phyloP scores from a whole-genome alignment of 106 monocot genomes.

The Platanthera guangdongensis region DNA sequence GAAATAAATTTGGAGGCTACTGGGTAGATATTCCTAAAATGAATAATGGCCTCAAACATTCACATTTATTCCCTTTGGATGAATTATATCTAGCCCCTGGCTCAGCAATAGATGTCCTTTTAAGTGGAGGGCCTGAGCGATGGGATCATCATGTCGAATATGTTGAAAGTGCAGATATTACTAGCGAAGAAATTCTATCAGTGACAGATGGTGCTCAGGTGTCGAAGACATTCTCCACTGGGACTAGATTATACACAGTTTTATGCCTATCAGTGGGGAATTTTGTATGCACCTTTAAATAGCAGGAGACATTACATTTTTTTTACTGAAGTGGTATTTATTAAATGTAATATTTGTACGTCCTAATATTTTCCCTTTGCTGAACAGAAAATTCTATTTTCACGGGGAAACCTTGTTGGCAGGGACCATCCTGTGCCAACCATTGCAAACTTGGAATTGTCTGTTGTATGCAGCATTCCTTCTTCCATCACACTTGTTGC shows the following conservation, averaged over 20 bases:
- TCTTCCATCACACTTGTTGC: constrained; percentile 65
- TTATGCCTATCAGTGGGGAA: constrained; percentile 47
- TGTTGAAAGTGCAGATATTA: constrained; percentile 51
- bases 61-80: constrained; percentile 22
- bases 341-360: not conserved
- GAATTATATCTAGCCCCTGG: constrained; percentile 83
- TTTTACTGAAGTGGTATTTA: not conserved
- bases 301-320: not conserved
- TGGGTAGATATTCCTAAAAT: constrained; percentile 38
- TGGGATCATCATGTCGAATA: constrained; percentile 70
- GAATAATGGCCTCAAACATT: constrained; percentile 19
- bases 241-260: constrained; percentile 39
- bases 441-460: constrained; percentile 42
- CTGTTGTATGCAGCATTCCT: constrained; percentile 68
- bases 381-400: constrained; percentile 72
- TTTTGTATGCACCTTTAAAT: constrained; percentile 49
- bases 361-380: constrained; percentile 6
- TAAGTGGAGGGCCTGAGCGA: constrained; percentile 74
- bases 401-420: constrained; percentile 85
- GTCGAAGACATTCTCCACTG: constrained; percentile 20
- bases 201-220: constrained; percentile 25
- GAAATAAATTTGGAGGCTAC: constrained; percentile 90
- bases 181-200: constrained; percentile 18
- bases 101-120: constrained; percentile 58
- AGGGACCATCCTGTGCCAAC: constrained; percentile 52